Evolutionary conservation across 805 yeast genomes (phyloP).

Genomic region (Teunomyces tritomae): DNA sequence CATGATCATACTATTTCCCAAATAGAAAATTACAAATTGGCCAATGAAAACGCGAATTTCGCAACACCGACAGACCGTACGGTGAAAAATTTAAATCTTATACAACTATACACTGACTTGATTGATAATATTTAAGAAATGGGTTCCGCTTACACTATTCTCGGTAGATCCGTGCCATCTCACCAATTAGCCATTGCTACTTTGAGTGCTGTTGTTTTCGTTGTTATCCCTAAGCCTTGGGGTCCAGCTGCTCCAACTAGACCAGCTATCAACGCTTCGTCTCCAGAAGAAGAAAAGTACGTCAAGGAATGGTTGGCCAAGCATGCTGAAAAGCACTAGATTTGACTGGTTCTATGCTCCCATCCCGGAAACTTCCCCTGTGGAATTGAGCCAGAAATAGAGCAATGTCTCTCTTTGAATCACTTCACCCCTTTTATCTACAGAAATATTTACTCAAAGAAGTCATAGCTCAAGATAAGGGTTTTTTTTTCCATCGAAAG

Average conservation of each 20-base stretch:
- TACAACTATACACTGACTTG: neutral
- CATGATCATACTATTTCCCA: neutral
- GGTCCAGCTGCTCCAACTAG: conserved; percentile 54
- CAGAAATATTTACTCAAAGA: no score
- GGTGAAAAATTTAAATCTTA: conserved; percentile 2
- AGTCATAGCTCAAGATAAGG: no score
- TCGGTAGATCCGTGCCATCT: conserved; percentile 82
- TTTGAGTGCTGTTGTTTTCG: conserved; percentile 61
- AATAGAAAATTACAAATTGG: neutral
- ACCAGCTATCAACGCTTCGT: conserved; percentile 71
- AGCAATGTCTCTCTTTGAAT: neutral
- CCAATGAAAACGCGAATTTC: neutral
- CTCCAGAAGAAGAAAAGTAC: conserved; percentile 88
- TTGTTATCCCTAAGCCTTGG: conserved; percentile 76
- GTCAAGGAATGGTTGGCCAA: conserved; percentile 65
- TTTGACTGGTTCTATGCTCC: neutral
- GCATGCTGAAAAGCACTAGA: conserved; percentile 32
- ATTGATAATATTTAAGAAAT: conserved; percentile 33
- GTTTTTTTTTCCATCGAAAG: neutral
- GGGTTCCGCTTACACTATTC: conserved; percentile 82
- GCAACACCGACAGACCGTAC: conserved; percentile 1
- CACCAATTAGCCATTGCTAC: conserved; percentile 84
- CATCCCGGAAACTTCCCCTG: neutral
- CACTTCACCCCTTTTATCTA: neutral
- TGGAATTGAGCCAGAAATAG: neutral